Conservation (phyloP, 306 rosid genomes). For the Trichosanthes cucumerina region DNA sequence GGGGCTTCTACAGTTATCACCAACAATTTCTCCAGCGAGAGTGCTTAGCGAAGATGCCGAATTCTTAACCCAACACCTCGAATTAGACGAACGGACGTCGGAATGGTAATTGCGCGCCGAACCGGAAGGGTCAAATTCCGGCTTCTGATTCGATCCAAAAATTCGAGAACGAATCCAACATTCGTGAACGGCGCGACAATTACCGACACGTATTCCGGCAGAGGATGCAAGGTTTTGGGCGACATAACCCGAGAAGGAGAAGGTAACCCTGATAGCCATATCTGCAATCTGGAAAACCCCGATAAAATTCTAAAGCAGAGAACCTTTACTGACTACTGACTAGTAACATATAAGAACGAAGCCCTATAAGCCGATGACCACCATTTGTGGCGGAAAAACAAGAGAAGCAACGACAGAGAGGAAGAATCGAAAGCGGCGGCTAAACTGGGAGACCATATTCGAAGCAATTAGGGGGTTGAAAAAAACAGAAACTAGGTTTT, state of each 20-base stretch:
- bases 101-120: conserved; percentile 30
- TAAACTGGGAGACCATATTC: neutral
- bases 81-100: conserved; percentile 14
- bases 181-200: conserved; percentile 49
- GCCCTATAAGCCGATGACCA: conserved; percentile 27
- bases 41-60: conserved; percentile 28
- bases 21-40: conserved; percentile 53
- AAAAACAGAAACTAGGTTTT: neutral
- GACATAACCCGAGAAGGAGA: conserved; percentile 65
- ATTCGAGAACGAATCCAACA: conserved; percentile 55
- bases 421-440: conserved; percentile 24
- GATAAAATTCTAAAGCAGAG: conserved; percentile 30
- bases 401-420: conserved; percentile 15
- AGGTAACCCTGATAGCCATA: conserved; percentile 78
- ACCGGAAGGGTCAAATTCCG: conserved; percentile 35
- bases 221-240: conserved; percentile 72
- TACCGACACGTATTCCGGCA: conserved; percentile 40
- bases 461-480: conserved; percentile 11
- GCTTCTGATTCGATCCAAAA: conserved; percentile 37
- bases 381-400: conserved; percentile 27
- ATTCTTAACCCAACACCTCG: conserved; percentile 18
- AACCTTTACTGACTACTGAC: conserved; percentile 16
- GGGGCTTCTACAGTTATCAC: conserved; percentile 36
- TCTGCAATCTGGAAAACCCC: conserved; percentile 18
- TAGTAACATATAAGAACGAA: conserved; percentile 10